Conservation (phyloP, 106 monocot species). For the Apostasia ramifera region DNA sequence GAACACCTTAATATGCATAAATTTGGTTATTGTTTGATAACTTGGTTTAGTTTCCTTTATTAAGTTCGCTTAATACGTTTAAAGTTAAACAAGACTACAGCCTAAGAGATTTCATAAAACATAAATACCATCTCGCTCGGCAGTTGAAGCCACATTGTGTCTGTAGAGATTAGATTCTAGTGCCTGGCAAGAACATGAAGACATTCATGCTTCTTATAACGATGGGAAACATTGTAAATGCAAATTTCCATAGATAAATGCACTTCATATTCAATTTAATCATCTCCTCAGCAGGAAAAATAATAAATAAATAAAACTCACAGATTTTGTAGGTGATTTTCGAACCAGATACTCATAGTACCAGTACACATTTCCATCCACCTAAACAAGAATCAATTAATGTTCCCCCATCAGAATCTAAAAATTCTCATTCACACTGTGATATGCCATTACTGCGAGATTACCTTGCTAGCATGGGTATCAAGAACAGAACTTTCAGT, state of each 20-base stretch:
- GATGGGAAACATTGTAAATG: background rate
- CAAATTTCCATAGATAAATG: too few species aligned
- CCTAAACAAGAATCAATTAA: slow-evolving; percentile 22
- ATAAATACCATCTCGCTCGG: slow-evolving; percentile 82
- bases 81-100: too few species aligned
- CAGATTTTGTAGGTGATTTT: slow-evolving; percentile 81
- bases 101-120: too few species aligned
- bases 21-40: too few species aligned
- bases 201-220: background rate
- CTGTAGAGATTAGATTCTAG: slow-evolving; percentile 77
- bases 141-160: slow-evolving; percentile 77
- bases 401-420: background rate
- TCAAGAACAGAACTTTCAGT: slow-evolving; percentile 92
- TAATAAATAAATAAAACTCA: slow-evolving; percentile 28
- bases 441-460: background rate
- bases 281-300: too few species aligned
- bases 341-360: slow-evolving; percentile 92
- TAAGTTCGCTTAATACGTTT: too few species aligned
- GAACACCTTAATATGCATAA: too few species aligned
- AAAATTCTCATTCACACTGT: background rate
- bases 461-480: slow-evolving; percentile 62
- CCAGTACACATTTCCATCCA: slow-evolving; percentile 91
- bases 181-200: slow-evolving; percentile 29
- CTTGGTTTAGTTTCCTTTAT: too few species aligned
- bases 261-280: too few species aligned